Evolutionary conservation across 2,329 filamentous ascomycete species (phyloP).

Genomic region (Fusarium xylarioides): DNA sequence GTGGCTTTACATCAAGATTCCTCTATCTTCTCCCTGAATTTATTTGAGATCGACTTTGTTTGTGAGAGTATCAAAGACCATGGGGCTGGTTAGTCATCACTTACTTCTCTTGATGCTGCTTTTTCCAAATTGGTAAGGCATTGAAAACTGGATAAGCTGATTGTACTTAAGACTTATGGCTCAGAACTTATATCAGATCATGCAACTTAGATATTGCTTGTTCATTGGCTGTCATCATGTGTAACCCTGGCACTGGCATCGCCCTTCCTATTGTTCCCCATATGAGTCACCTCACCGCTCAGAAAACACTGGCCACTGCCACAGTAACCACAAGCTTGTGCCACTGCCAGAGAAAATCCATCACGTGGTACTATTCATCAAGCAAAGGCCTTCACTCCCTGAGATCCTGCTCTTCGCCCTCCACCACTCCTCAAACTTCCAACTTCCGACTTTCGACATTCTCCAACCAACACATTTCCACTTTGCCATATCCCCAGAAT

Average conservation of each 20-base stretch:
- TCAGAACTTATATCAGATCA: no score
- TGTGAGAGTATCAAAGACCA: not conserved
- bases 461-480: not conserved
- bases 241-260: not conserved
- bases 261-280: not conserved
- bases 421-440: not conserved
- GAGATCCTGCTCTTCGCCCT: no score
- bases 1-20: no score
- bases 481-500: rapidly evolving
- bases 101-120: not conserved
- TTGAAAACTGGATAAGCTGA: no score
- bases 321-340: not conserved
- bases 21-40: no score
- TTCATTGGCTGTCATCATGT: not conserved
- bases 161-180: no score
- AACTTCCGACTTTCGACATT: not conserved
- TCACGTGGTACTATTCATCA: not conserved
- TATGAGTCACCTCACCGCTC: not conserved
- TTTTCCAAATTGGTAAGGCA: no score
- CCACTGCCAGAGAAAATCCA: not conserved
- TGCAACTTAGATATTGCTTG: not conserved
- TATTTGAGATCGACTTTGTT: no score
- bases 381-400: not conserved
- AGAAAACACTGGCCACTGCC: not conserved
- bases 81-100: not conserved